Conservation (phyloP, 2,329 filamentous ascomycete species). For the Verticillium longisporum region DNA sequence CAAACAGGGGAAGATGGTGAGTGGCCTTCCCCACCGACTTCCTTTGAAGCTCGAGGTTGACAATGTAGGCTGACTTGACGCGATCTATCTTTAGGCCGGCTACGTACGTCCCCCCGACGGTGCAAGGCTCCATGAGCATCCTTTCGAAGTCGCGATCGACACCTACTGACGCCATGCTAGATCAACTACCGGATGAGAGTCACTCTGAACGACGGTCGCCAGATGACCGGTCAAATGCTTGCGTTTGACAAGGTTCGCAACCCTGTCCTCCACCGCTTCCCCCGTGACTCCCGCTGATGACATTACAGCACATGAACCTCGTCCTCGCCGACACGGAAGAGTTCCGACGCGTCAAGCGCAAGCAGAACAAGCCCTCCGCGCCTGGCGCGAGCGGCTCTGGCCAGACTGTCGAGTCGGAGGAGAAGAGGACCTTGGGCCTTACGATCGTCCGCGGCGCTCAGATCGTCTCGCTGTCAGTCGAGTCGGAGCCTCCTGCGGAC, state of each 20-base stretch:
- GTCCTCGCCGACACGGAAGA: constrained; percentile 98
- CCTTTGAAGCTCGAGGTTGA: constrained; percentile 40
- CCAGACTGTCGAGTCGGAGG: constrained; percentile 78
- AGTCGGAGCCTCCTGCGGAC: constrained; percentile 91
- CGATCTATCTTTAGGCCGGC: constrained; percentile 51
- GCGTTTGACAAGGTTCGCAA: constrained; percentile 85
- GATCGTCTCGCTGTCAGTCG: constrained; percentile 90
- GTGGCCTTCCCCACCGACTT: constrained; percentile 35
- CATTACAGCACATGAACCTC: constrained; percentile 87
- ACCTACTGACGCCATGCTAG: constrained; percentile 36
- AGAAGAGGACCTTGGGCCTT: constrained; percentile 94
- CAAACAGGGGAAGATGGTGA: constrained; percentile 99
- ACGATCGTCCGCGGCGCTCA: constrained; percentile 92
- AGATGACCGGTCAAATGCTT: constrained; percentile 97
- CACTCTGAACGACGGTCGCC: constrained; percentile 87
- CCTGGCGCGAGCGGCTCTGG: constrained; percentile 55
- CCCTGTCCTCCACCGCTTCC: background rate
- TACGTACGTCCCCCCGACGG: constrained; percentile 50
- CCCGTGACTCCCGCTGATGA: constrained; percentile 1
- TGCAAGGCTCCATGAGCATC: background rate
- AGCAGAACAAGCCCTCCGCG: constrained; percentile 65
- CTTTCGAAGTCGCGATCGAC: background rate
- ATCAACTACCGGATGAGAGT: constrained; percentile 99
- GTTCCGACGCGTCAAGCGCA: constrained; percentile 85
- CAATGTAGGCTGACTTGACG: constrained; percentile 52